Evolutionary conservation across 2,329 filamentous ascomycete genomes (phyloP).

Genomic region (Thielaviopsis ethacetica): DNA sequence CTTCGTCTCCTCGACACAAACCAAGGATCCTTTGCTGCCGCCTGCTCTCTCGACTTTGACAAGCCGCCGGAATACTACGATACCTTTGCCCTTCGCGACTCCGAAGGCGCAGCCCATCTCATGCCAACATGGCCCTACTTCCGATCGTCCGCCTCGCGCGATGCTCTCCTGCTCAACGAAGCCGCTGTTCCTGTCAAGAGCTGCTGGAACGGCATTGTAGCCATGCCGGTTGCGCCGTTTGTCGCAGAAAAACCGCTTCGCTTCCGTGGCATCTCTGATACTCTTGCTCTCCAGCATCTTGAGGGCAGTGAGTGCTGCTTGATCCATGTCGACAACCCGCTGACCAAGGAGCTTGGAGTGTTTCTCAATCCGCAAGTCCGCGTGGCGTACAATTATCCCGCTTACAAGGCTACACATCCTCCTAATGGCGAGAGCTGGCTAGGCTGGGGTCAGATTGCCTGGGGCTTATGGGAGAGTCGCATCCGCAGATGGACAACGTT

Average conservation of each 20-base stretch:
- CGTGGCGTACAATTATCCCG: constrained; percentile 43
- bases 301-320: constrained; percentile 72
- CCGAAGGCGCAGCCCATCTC: constrained; percentile 30
- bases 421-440: constrained; percentile 25
- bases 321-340: constrained; percentile 54
- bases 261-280: constrained; percentile 50
- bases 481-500: constrained; percentile 26
- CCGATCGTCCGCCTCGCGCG: constrained; percentile 29
- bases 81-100: constrained; percentile 44
- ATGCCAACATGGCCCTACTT: constrained; percentile 47
- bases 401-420: constrained; percentile 34
- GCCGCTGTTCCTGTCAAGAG: constrained; percentile 29
- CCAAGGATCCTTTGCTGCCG: constrained; percentile 41
- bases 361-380: constrained; percentile 54
- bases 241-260: constrained; percentile 27
- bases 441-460: constrained; percentile 29
- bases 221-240: constrained; percentile 39
- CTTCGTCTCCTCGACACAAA: constrained; percentile 39
- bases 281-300: constrained; percentile 43
- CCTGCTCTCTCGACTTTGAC: constrained; percentile 44
- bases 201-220: constrained; percentile 31
- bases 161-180: constrained; percentile 32
- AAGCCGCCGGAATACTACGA: constrained; percentile 40
- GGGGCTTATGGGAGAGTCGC: constrained; percentile 43
- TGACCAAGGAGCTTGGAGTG: constrained; percentile 35